A percentile compares a stretch with the other conserved stretches of the same genome.
Evolutionary conservation across 2,329 filamentous ascomycete species (phyloP).

Genomic region (Hymenoscyphus fraxineus): DNA sequence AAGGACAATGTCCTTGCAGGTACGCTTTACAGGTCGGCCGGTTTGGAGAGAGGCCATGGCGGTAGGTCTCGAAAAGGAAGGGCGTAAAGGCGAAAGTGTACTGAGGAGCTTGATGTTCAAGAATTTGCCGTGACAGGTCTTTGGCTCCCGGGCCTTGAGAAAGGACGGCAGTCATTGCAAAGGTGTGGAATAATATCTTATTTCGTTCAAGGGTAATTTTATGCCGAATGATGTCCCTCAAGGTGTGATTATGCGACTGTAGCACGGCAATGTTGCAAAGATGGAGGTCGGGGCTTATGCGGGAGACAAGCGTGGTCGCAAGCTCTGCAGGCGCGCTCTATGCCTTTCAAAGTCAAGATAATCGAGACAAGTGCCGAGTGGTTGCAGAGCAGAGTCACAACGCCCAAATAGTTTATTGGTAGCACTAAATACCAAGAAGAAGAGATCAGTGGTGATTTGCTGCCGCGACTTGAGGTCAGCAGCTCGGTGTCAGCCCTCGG

Average conservation of each 20-base stretch:
- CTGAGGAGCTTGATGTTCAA: constrained; percentile 50
- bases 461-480: neutral
- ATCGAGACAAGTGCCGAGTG: neutral
- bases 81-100: constrained; percentile 81
- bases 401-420: neutral
- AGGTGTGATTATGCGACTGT: neutral
- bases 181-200: neutral
- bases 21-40: constrained; percentile 83
- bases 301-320: constrained; percentile 13
- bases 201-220: neutral
- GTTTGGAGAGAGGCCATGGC: constrained; percentile 76
- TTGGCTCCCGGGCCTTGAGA: constrained; percentile 28
- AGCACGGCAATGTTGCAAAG: neutral
- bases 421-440: neutral
- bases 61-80: constrained; percentile 78
- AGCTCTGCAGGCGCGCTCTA: neutral
- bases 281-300: constrained; percentile 7
- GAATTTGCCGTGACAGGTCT: constrained; percentile 42
- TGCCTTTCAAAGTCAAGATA: neutral
- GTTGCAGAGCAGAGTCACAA: neutral
- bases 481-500: neutral
- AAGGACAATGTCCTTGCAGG: constrained; percentile 78
- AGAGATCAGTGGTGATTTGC: neutral
- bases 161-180: constrained; percentile 23
- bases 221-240: neutral